A percentile compares a stretch with the other conserved stretches of the same genome.
phyloP scores from a whole-genome alignment of 2,329 filamentous ascomycete genomes.

The Aspergillus hortae region DNA sequence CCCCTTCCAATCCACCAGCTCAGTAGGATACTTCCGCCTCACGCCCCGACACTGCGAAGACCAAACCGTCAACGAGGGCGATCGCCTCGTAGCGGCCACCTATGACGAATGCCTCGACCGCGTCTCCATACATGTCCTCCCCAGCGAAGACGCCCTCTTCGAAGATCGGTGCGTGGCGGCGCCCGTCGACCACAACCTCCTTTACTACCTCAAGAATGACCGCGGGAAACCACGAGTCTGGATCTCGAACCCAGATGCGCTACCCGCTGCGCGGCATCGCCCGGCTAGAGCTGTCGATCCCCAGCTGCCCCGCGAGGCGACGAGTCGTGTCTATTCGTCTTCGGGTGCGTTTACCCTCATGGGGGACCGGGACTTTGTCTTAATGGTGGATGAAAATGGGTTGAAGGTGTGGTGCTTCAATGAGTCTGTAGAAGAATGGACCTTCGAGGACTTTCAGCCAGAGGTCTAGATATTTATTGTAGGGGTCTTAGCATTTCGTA shows the following conservation, averaged over 20 bases:
- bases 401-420: slow-evolving; percentile 24
- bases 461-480: too few species aligned
- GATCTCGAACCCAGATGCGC: slow-evolving; percentile 14
- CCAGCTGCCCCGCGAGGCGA: slow-evolving; percentile 9
- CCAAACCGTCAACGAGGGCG: too few species aligned
- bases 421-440: slow-evolving; percentile 6
- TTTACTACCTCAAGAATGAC: slow-evolving; percentile 18
- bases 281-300: slow-evolving; percentile 10
- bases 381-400: slow-evolving; percentile 13
- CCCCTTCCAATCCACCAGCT: neutral
- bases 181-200: slow-evolving; percentile 10
- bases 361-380: slow-evolving; percentile 18
- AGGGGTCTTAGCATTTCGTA: too few species aligned
- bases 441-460: too few species aligned
- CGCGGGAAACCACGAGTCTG: slow-evolving; percentile 15
- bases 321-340: slow-evolving; percentile 6
- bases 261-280: slow-evolving; percentile 4
- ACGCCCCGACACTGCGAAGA: too few species aligned
- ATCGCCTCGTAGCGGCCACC: slow-evolving; percentile 6
- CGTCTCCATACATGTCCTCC: slow-evolving; percentile 11
- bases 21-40: neutral
- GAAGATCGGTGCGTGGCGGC: slow-evolving; percentile 7
- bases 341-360: slow-evolving; percentile 6
- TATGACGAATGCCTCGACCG: slow-evolving; percentile 10
- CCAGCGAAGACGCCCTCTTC: slow-evolving; percentile 3